These are phyloP conservation scores for Capronia epimyces DNA, from an alignment of 2,329 filamentous ascomycete genomes.

Conservation along the genomic window DNA sequence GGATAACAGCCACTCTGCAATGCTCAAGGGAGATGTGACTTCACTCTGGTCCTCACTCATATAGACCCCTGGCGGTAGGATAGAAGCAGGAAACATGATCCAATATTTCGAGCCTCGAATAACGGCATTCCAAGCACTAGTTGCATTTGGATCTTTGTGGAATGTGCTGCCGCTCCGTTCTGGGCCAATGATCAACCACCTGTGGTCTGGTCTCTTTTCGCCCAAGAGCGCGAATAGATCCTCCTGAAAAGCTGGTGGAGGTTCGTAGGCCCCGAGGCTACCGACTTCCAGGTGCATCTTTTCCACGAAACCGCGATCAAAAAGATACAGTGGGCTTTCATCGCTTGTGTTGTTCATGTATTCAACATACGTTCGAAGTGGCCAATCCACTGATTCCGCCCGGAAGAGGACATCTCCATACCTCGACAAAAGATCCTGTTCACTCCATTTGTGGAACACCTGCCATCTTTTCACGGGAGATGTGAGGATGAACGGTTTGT, in stretches of 20 bases:
- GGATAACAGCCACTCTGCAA: conserved; percentile 89
- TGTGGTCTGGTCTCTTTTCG: conserved; percentile 71
- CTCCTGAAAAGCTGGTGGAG: conserved; percentile 75
- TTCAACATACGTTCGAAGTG: conserved; percentile 67
- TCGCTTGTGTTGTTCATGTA: conserved; percentile 78
- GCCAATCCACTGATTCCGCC: conserved; percentile 92
- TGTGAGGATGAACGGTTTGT: conserved; percentile 81
- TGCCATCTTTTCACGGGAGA: conserved; percentile 77
- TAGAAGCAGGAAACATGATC: conserved; percentile 86
- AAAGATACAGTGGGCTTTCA: conserved; percentile 87
- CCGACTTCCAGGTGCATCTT: conserved; percentile 70
- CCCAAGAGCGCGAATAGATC: conserved; percentile 80
- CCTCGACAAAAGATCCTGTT: conserved; percentile 58
- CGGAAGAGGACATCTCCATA: conserved; percentile 68
- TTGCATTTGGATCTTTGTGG: conserved; percentile 72
- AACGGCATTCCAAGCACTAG: conserved; percentile 87
- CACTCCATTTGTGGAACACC: conserved; percentile 67
- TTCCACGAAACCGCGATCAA: conserved; percentile 78
- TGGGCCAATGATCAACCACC: conserved; percentile 90
- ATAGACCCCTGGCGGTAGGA: conserved; percentile 71
- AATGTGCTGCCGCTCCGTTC: conserved; percentile 86
- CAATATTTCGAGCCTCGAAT: conserved; percentile 89
- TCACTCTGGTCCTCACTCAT: conserved; percentile 86
- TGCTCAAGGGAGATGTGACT: conserved; percentile 87
- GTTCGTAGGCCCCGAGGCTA: conserved; percentile 61